phyloP scores from a whole-genome alignment of 169 alveolate genomes.

The Eimeria falciformis region DNA sequence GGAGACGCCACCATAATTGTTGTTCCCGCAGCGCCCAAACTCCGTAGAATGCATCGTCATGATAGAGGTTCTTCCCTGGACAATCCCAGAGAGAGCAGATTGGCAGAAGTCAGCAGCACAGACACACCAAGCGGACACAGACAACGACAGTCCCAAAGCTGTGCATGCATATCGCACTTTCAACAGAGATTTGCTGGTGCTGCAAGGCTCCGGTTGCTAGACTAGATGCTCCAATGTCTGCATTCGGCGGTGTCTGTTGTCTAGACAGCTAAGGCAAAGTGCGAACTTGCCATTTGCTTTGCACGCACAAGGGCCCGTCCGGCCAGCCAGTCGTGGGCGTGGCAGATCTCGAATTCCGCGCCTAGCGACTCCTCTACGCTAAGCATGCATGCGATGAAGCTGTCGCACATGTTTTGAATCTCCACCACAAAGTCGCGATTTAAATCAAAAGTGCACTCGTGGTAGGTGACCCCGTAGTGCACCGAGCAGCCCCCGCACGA shows the following conservation, averaged over 20 bases:
- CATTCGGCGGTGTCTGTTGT: not conserved
- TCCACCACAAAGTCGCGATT: conserved; percentile 85
- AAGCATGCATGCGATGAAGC: conserved; percentile 82
- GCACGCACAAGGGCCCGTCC: conserved; percentile 83
- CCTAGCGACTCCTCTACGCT: conserved; percentile 76
- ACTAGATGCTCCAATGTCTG: not conserved
- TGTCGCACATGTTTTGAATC: conserved; percentile 86
- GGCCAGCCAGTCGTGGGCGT: conserved; percentile 88
- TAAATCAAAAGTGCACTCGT: conserved; percentile 82
- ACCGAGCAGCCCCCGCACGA: conserved; percentile 75
- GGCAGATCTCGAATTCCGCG: conserved; percentile 83
- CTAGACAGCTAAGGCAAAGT: not conserved
- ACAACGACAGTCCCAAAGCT: not conserved
- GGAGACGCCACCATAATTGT: conserved; percentile 84
- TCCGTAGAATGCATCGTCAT: conserved; percentile 88
- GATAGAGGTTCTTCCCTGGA: conserved; percentile 80
- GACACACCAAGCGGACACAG: not conserved
- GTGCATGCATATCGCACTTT: no score
- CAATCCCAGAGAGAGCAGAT: not conserved
- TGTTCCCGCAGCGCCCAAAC: conserved; percentile 88
- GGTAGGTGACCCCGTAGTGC: conserved; percentile 82
- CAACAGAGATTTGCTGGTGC: not conserved
- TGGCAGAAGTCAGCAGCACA: not conserved
- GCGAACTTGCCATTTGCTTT: conserved; percentile 69
- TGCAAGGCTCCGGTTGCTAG: not conserved